A percentile compares a stretch with the other conserved stretches of the same genome.
phyloP scores from a whole-genome alignment of 208 protist genomes.

The Naegleria gruberi region DNA sequence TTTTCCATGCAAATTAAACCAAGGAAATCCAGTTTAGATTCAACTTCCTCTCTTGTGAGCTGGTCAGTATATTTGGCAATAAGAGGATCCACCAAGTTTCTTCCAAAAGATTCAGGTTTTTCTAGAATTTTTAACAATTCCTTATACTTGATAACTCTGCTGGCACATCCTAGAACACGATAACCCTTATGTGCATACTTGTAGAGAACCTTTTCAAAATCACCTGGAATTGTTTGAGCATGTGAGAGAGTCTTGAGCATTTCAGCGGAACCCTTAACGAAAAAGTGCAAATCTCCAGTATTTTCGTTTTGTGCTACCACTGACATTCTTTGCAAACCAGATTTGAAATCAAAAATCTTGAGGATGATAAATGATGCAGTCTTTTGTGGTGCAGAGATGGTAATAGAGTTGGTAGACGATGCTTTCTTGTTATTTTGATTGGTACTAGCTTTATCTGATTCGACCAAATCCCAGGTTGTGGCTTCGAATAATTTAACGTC shows the following conservation, averaged over 20 bases:
- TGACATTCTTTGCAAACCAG: conserved; percentile 50
- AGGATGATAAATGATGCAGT: conserved; percentile 29
- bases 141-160: neutral
- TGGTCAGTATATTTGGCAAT: neutral
- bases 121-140: neutral
- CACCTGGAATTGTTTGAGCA: conserved; percentile 38
- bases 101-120: too few species aligned
- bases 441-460: neutral
- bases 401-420: neutral
- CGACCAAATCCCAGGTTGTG: conserved; percentile 21
- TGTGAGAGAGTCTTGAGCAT: conserved; percentile 43
- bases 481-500: conserved; percentile 56
- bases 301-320: conserved; percentile 35
- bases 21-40: conserved; percentile 44
- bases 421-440: neutral
- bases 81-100: neutral
- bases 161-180: conserved; percentile 46
- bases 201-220: conserved; percentile 35
- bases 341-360: conserved; percentile 46
- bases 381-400: neutral
- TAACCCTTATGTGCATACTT: conserved; percentile 45
- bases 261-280: conserved; percentile 57
- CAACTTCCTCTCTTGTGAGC: conserved; percentile 36
- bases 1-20: conserved; percentile 63
- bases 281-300: neutral